Evolutionary conservation across 352 stramenopile species (phyloP).

Genomic region (Pythium monospermum): DNA sequence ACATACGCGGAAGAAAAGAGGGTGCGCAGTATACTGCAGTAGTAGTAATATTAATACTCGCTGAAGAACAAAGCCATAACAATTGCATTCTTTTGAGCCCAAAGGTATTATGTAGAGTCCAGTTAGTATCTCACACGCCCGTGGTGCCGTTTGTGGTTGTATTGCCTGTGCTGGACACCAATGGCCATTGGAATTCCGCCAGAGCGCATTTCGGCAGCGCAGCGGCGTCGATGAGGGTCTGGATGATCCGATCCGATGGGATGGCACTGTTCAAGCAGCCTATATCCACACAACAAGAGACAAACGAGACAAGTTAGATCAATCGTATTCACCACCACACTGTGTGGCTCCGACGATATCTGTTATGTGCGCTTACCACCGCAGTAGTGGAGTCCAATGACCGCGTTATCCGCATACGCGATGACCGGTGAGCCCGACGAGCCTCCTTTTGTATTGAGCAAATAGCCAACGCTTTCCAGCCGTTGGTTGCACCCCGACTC

Average conservation of each 20-base stretch:
- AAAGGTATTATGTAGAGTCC: too few species aligned
- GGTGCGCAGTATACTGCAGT: too few species aligned
- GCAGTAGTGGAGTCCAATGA: conserved; percentile 53
- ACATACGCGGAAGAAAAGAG: too few species aligned
- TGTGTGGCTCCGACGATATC: too few species aligned
- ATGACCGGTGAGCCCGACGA: conserved; percentile 51
- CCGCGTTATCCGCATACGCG: conserved; percentile 26
- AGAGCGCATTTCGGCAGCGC: conserved; percentile 22
- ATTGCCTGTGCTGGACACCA: too few species aligned
- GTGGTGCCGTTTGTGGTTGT: too few species aligned
- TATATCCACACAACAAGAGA: neutral
- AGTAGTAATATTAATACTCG: too few species aligned
- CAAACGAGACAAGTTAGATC: neutral
- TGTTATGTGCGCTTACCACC: too few species aligned
- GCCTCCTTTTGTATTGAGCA: conserved; percentile 37
- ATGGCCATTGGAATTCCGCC: conserved; percentile 6
- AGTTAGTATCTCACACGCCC: too few species aligned
- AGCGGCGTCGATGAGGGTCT: conserved; percentile 12
- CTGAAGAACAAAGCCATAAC: too few species aligned
- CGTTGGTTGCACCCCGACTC: conserved; percentile 31
- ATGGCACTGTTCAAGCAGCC: conserved; percentile 40
- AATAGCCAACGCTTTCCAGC: conserved; percentile 34
- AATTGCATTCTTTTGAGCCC: too few species aligned
- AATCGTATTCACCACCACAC: neutral
- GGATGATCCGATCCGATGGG: conserved; percentile 28